Conservation (phyloP, 371 early-diverging fungal species). For the Haplosporangium sp. region DNA sequence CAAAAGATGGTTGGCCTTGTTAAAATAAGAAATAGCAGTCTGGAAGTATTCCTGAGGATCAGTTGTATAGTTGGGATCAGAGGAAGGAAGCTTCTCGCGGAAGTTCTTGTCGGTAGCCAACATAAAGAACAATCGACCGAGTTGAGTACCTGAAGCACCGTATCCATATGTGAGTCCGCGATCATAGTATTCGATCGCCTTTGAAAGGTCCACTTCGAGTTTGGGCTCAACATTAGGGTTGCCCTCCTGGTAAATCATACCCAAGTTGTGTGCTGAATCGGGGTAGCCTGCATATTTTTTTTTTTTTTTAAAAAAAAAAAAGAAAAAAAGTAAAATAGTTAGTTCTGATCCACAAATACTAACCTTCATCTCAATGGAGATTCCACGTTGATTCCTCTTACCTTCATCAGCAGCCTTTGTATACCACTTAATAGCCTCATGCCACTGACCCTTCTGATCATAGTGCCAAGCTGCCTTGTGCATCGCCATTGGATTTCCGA, state of each 20-base stretch:
- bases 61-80: conserved; percentile 16
- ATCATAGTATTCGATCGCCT: conserved; percentile 63
- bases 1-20: conserved; percentile 65
- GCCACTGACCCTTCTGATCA: conserved; percentile 59
- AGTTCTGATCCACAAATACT: background rate
- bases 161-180: conserved; percentile 67
- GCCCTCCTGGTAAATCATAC: conserved; percentile 68
- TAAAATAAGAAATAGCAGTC: conserved; percentile 68
- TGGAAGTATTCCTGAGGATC: conserved; percentile 68
- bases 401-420: conserved; percentile 65
- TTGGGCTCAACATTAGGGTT: conserved; percentile 51
- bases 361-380: too few species aligned
- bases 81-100: conserved; percentile 33
- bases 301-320: too few species aligned
- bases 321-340: background rate
- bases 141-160: conserved; percentile 63
- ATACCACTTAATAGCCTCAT: conserved; percentile 64
- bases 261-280: conserved; percentile 71
- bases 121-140: conserved; percentile 39
- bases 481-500: conserved; percentile 70
- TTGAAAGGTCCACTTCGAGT: conserved; percentile 59
- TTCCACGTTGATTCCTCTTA: conserved; percentile 13
- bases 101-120: conserved; percentile 29
- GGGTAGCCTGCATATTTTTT: conserved; percentile 74
- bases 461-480: conserved; percentile 69